Base-by-base conservation (phyloP, 176 grass and related monocot genomes). In the Bromus sterilis region DNA sequence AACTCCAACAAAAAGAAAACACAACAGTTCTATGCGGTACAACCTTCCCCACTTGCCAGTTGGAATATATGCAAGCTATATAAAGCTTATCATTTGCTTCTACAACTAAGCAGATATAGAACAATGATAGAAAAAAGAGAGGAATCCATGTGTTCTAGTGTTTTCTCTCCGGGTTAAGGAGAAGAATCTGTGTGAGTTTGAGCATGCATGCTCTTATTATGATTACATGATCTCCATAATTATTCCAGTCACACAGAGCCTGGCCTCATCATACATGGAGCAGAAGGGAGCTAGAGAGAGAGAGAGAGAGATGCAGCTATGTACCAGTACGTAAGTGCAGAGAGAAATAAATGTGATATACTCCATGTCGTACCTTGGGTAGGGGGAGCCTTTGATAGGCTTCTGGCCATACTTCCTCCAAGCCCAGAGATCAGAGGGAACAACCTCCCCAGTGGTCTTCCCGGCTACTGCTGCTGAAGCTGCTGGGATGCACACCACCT, bases 361-460 rank as follows among this genome's bases (percentile, higher is more conserved):
- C 37, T 72, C 37, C 28, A 85, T 85, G 68, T 59, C 85, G 77
- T 79, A 95, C 96, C 97, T 95, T 87, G 97, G 97, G 78, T 96
- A 93, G 21, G 97, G 97, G 40, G 97, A 99, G 62, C 97, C 97
- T 79, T 99, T 99, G 82, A 99, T 99, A 55, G 97, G 97, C 70
- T 99, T 99, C 75, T 99, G 97, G 63, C 97, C 97, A 83, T 99
- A 99, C 84, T 99, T 99, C 87, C 97, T 99, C 97, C 97, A 99
- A 85, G 97, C 97, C 97, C 97, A 99, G 34, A 99, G 96, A 87
- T 95, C 96, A 39, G 89, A 95, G 55, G 93, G 96, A 69, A 99
- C 91, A 24, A 95, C 93, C 84, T 95, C 91, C 28, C 96, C 93
- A 31, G 75, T 93, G 56, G 89, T 75, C 83, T 87, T 84, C 26